These are phyloP conservation scores for Cruciata laevipes DNA, from an alignment of 257 asterid genomes.

Conservation along the genomic window DNA sequence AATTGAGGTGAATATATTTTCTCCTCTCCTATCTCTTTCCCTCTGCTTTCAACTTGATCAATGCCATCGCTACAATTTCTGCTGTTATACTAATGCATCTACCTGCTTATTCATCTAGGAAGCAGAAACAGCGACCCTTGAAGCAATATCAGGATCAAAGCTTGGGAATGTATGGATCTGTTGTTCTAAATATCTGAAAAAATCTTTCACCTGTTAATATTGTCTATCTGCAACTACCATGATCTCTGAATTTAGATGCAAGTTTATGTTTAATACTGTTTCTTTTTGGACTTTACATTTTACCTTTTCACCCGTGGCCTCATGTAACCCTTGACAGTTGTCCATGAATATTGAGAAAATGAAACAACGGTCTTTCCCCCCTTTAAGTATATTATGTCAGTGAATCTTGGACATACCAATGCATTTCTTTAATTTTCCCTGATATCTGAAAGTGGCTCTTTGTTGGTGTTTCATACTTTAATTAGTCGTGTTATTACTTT, in stretches of 20 bases:
- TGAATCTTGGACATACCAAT: not conserved
- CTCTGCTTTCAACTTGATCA: not conserved
- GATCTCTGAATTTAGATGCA: constrained; percentile 2
- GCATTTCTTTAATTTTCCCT: not conserved
- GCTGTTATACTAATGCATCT: not conserved
- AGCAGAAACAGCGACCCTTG: constrained; percentile 93
- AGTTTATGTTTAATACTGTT: not conserved
- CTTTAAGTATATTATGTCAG: not conserved
- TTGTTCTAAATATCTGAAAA: constrained; percentile 8
- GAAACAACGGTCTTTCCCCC: not conserved
- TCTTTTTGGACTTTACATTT: not conserved
- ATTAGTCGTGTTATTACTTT: not conserved
- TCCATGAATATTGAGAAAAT: not conserved
- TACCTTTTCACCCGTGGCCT: not conserved
- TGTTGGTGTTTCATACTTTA: not conserved
- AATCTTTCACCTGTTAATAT: not conserved
- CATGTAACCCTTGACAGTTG: not conserved
- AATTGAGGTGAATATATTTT: constrained; percentile 61
- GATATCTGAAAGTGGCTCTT: not conserved
- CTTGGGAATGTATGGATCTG: constrained; percentile 65
- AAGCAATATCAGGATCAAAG: constrained; percentile 85
- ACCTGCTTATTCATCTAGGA: constrained; percentile 47
- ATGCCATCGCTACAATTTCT: not conserved
- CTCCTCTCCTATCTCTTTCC: not conserved
- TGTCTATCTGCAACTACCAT: not conserved